phyloP scores from a whole-genome alignment of 1,284 basidiomycete species.

The Cryptococcus sp. region DNA sequence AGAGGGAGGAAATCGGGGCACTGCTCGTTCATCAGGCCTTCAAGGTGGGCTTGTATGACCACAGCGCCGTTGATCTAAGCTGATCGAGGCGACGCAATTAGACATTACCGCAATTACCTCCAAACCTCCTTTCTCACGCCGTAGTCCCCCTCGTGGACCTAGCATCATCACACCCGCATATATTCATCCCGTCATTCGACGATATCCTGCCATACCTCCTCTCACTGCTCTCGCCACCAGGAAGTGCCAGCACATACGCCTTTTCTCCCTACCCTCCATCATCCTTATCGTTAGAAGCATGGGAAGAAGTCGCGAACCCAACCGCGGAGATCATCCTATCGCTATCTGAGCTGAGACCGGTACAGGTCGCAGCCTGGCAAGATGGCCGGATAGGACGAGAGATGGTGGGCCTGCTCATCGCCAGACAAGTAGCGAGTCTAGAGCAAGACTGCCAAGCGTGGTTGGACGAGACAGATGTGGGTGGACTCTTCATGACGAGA shows the following conservation, averaged over 20 bases:
- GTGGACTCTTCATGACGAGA: conserved; percentile 25
- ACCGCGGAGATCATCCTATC: conserved; percentile 47
- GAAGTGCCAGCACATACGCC: conserved; percentile 14
- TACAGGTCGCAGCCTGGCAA: conserved; percentile 31
- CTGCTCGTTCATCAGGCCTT: conserved; percentile 33
- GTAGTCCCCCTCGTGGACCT: conserved; percentile 71
- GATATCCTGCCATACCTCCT: conserved; percentile 65
- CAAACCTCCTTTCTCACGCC: conserved; percentile 33
- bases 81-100: conserved; percentile 1
- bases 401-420: conserved; percentile 38
- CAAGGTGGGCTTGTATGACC: conserved; percentile 22
- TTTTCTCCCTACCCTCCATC: conserved; percentile 37
- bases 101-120: conserved; percentile 30
- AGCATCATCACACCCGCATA: conserved; percentile 63
- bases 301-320: conserved; percentile 68
- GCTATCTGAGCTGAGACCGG: conserved; percentile 35
- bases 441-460: conserved; percentile 64
- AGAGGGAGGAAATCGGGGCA: conserved; percentile 34
- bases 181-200: conserved; percentile 68
- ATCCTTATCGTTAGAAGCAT: conserved; percentile 62
- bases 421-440: conserved; percentile 35
- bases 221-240: conserved; percentile 36
- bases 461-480: conserved; percentile 69
- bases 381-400: conserved; percentile 31
- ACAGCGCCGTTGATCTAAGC: too few species aligned